These are phyloP conservation scores for Candida rishiriensis DNA, from an alignment of 805 yeast genomes.

Conservation along the genomic window DNA sequence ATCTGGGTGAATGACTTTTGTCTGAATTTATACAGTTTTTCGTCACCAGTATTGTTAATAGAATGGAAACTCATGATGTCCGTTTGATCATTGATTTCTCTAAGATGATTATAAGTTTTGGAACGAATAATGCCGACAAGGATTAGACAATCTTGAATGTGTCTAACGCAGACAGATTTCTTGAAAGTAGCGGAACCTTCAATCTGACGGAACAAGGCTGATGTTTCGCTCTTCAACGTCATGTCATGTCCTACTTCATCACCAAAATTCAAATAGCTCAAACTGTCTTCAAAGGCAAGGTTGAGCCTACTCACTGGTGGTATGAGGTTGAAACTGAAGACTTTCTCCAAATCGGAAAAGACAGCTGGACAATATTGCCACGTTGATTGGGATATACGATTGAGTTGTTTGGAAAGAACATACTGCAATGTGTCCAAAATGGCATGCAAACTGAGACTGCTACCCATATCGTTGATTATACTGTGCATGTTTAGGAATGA, in stretches of 20 bases:
- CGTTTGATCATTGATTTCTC: constrained; percentile 15
- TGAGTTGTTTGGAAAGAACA: constrained; percentile 16
- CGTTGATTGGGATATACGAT: constrained; percentile 9
- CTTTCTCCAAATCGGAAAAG: constrained; percentile 9
- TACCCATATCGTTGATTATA: constrained; percentile 28
- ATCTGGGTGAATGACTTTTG: constrained; percentile 21
- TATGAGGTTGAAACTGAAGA: constrained; percentile 23
- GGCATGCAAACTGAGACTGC: constrained; percentile 33
- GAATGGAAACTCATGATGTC: constrained; percentile 17
- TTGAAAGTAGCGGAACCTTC: constrained; percentile 10
- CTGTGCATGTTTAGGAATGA: constrained; percentile 18
- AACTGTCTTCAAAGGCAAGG: constrained; percentile 22
- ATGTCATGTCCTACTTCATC: too few relatives aligned
- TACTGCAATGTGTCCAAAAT: constrained; percentile 25
- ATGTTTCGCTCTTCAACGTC: constrained; percentile 7
- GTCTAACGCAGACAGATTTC: constrained; percentile 6
- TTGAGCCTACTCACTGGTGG: constrained; percentile 28
- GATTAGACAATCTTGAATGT: constrained; percentile 28
- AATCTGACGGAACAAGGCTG: constrained; percentile 7
- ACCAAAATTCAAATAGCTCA: constrained; percentile 3
- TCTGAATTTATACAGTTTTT: constrained; percentile 17
- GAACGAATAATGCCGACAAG: constrained; percentile 33
- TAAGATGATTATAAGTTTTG: constrained; percentile 18
- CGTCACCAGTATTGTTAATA: constrained; percentile 10
- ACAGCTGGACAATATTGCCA: constrained; percentile 4